These are phyloP conservation scores for Plantago coronopus DNA, from an alignment of 305 asterid species.

Conservation along the genomic window DNA sequence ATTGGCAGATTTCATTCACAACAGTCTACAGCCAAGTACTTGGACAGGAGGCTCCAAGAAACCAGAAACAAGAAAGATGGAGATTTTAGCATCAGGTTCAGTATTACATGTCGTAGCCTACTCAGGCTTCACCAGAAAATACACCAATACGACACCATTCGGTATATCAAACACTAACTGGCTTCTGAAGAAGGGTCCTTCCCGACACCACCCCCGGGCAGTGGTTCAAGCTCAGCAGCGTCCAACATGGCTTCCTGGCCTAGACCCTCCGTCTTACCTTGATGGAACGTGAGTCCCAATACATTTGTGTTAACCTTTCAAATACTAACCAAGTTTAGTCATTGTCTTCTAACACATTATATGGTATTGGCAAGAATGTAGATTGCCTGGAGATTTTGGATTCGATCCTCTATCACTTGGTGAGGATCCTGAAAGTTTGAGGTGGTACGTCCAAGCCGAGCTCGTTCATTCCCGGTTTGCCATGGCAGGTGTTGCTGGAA, in stretches of 20 bases:
- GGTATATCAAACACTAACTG: conserved; percentile 26
- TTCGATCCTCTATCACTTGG: conserved; percentile 94
- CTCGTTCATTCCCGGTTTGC: conserved; percentile 89
- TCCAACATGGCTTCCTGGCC: conserved; percentile 93
- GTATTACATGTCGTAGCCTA: conserved; percentile 45
- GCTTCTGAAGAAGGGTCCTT: conserved; percentile 31
- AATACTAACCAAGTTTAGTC: neutral
- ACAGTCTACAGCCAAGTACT: conserved; percentile 11
- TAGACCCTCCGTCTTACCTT: conserved; percentile 85
- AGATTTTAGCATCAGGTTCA: conserved; percentile 36
- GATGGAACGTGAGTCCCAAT: conserved; percentile 68
- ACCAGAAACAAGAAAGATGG: conserved; percentile 35
- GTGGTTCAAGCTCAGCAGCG: conserved; percentile 61
- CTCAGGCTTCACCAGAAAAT: conserved; percentile 32
- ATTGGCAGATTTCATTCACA: conserved; percentile 32
- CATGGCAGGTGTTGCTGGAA: conserved; percentile 96
- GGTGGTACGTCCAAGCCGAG: conserved; percentile 95
- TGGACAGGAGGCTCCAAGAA: conserved; percentile 1
- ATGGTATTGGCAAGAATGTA: conserved; percentile 27
- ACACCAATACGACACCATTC: conserved; percentile 25
- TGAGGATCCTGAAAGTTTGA: conserved; percentile 84
- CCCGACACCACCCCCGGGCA: conserved; percentile 20
- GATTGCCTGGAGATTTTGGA: conserved; percentile 87
- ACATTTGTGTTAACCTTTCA: neutral
- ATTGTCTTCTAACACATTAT: neutral